Base-by-base conservation (phyloP, 2,329 filamentous ascomycete genomes). In the Ambrosiella beaveri region DNA sequence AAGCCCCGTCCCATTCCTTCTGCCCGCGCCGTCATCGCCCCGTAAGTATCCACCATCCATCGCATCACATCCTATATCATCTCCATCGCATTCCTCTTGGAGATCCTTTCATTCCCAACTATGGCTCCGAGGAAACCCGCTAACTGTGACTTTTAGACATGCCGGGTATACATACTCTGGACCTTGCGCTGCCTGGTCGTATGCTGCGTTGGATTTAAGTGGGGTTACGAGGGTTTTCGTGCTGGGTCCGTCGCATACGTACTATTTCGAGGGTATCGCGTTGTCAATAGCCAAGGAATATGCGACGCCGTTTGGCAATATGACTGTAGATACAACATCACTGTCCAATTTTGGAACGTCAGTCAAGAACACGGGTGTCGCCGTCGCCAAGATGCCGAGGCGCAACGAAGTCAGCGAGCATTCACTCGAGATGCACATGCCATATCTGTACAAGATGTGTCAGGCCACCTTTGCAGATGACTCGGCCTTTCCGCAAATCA, bases 361-460 rank as follows among this genome's bases (percentile, higher is more conserved):
- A 0, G 62, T 88, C 15, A 66, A 74, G 56, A 65, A 69, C 1
- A 67, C 63, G 0, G 63, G 63, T 0, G 54, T 57, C 0, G 68
- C 74, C 63, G 59, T 62, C 15, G 73, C 76, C 56, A n/a, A 39
- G 2, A 93, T 96, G 74, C 80, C 78, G 1, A 70, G 69, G 15
- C 65, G 73, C 3, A 74, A 81, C 5, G 93, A 98, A 65, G 79
- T 88, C 62, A 77, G 79, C 4, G 93, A 98, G 70, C 93, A 98
- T 70, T 95, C 88, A 56, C 78, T 97, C 1, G 93, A 98, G 73
- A 95, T 98, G 85, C 93, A 98, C 64, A 76, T 97, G 7, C 91
- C 93, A 0, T 96, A 94, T 66, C 85, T 97, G 62, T 90, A 89
- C 74, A 89, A 90, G 67, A 81, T 86, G 57, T 75, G 82, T 1